A percentile compares a stretch with the other conserved stretches of the same genome.
These are phyloP conservation scores for Ogataea dorogensis DNA, from an alignment of 805 yeast genomes.

Conservation along the genomic window DNA sequence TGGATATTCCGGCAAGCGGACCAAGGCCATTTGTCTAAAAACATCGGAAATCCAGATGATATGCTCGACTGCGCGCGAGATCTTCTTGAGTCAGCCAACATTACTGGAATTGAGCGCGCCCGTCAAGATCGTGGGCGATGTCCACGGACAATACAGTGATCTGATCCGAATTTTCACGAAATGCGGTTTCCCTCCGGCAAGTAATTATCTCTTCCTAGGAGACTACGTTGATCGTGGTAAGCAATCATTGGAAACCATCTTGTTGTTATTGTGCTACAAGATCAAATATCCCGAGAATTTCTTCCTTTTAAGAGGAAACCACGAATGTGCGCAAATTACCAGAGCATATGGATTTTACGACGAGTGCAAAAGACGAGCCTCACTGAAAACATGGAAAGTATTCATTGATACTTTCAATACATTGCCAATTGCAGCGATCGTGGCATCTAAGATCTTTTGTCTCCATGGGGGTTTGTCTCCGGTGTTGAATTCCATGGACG, in stretches of 20 bases:
- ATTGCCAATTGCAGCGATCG: slow-evolving; percentile 91
- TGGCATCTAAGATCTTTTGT: slow-evolving; percentile 91
- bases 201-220: slow-evolving; percentile 89
- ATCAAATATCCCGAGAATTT: slow-evolving; percentile 96
- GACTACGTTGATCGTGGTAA: slow-evolving; percentile 98
- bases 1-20: slow-evolving; percentile 92
- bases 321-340: slow-evolving; percentile 96
- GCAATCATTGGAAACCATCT: slow-evolving; percentile 89
- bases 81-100: slow-evolving; percentile 87
- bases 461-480: slow-evolving; percentile 87
- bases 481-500: slow-evolving; percentile 68
- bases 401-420: slow-evolving; percentile 95
- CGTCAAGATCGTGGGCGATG: slow-evolving; percentile 87
- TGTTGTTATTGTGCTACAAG: slow-evolving; percentile 84
- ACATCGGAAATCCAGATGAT: slow-evolving; percentile 85
- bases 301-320: slow-evolving; percentile 90
- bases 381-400: slow-evolving; percentile 88
- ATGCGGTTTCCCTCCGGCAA: slow-evolving; percentile 95
- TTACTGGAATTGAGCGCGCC: slow-evolving; percentile 83
- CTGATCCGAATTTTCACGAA: slow-evolving; percentile 85
- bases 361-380: slow-evolving; percentile 93
- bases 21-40: slow-evolving; percentile 84
- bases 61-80: slow-evolving; percentile 85
- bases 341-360: slow-evolving; percentile 97
- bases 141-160: slow-evolving; percentile 95